Base-by-base conservation (phyloP, 805 yeast genomes). In the Saturnispora hagleri region DNA sequence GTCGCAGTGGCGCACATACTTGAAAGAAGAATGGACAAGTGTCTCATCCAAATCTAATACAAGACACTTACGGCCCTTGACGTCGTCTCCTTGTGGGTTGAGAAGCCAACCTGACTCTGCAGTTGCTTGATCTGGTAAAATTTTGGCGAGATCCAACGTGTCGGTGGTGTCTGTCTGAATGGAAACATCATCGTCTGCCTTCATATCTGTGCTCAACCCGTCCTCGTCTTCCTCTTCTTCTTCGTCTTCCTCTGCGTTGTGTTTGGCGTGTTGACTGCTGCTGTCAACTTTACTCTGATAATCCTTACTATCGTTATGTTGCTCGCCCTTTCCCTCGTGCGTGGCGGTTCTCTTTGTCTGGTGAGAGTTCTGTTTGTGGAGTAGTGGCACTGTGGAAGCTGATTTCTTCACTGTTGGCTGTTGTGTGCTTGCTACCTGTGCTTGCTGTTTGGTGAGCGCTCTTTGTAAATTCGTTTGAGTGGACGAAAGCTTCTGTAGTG, bases 11-110 rank as follows among this genome's bases (percentile, higher is more conserved):
- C 95, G 80, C 52, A 93, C 76, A 66, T 84, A 89, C 67, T 91
- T 90, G 74, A 93, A 93, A 6, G 95, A 84, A 1, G 96, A 87
- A 67, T 93, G 99, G 33, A 93, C 99, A 53, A 93, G 76, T 2
- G 99, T 93, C 69, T 93, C 99, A 68, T 93, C 99, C 57, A 93
- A 72, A 69, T 93, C 99, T 51, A 93, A 74, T 13, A 93, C 86
- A 34, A 93, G 75, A 67, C 97, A 90, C 68, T 93, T 93, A 53
- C 86, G 82, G 51, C 78, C 77, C 48, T 74, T 70, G 51, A 85
- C 74, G 46, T 69, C 65, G 8, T 67, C 60, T 24, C 72, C 68
- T 44, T 80, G 75, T 24, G 80, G 76, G 48, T 84, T 79, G 57
- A 91, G 70, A 48, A 89, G 74, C 70, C 75, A 78, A 5, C 85